A percentile compares a stretch with the other conserved stretches of the same genome.
Conservation (phyloP, 768 basidiomycete species). For the Boletus vinaceobasis region DNA sequence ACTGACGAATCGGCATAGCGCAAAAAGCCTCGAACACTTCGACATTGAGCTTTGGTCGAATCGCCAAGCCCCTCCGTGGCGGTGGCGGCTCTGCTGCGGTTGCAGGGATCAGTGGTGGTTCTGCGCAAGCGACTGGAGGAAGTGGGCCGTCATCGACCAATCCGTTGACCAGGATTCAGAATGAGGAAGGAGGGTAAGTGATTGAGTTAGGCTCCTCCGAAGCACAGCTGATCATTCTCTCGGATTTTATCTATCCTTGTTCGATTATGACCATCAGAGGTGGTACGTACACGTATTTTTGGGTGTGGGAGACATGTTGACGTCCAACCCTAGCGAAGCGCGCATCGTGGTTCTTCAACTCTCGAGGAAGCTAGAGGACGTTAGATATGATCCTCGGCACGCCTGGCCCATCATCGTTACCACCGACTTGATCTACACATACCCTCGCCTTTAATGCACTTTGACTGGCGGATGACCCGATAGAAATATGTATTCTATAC, state of each 20-base stretch:
- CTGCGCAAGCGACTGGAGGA: conserved; percentile 39
- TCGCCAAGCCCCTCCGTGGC: conserved; percentile 94
- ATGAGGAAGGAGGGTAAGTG: conserved; percentile 71
- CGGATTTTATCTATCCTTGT: conserved; percentile 11
- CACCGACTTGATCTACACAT: conserved; percentile 29
- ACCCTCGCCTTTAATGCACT: conserved; percentile 25
- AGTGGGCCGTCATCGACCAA: conserved; percentile 53
- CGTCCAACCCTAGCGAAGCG: conserved; percentile 66
- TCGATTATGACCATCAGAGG: conserved; percentile 28
- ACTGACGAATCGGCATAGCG: conserved; percentile 43
- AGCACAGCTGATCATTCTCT: conserved; percentile 17
- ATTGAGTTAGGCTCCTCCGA: conserved; percentile 14
- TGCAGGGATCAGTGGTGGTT: conserved; percentile 39
- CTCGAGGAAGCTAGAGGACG: conserved; percentile 49
- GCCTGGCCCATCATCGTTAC: neutral
- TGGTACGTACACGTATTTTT: conserved; percentile 27
- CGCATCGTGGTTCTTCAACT: conserved; percentile 92
- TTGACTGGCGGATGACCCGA: conserved; percentile 9
- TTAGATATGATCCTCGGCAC: conserved; percentile 14
- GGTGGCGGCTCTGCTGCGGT: conserved; percentile 64
- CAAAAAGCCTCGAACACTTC: conserved; percentile 74
- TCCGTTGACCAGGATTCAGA: conserved; percentile 71
- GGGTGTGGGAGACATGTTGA: conserved; percentile 19
- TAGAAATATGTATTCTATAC: conserved; percentile 22
- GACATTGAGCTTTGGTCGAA: conserved; percentile 83